Base-by-base conservation (phyloP, 352 stramenopile species). In the Phytophthora hibernalis region DNA sequence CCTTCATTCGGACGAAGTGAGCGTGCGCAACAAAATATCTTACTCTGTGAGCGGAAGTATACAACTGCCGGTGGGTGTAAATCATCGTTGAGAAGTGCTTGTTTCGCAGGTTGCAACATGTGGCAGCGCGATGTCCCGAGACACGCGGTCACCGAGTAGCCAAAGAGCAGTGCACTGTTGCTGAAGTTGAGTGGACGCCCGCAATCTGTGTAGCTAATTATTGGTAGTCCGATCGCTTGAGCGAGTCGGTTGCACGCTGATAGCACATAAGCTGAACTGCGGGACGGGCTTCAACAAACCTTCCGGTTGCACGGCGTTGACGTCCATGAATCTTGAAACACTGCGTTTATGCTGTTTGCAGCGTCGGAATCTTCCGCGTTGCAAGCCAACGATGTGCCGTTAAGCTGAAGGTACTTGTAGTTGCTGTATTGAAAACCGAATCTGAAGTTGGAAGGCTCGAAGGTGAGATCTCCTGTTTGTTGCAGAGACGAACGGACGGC, bases 351-450 rank as follows among this genome's bases (percentile, higher is more conserved):
- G 54, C 49, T 55, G 43, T 63, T 61, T 0, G 44, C 58, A 22
- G 57, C 45, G 64, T 59, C 26, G 18, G 68, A 68, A 7, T 10
- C 61, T 8, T 69, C 65, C 5, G 59, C 49, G 12, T 38, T 42
- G 48, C 65, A 69, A 26, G 26, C 38, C 0, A 73, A 59, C 21
- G 52, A 56, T 3, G 38, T 61, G 33, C 70, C 82, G 16, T 71
- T 76, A 1, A 85, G 63, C 47, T 77, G 55, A 9, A 91, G 64
- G 44, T 76, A 88, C 48, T 80, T 81, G 45, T 54, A 53, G 54
- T 90, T 81, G 30, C 68, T 44, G 55, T 81, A 92, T 56, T 83
- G 78, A 60, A 91, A 89, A 11, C 79, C 82, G 53, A 91, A 92
- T 3, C 64, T 72, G 9, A 62, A 24, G 54, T 78, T 64, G 5